These are phyloP conservation scores for Leucogyrophana mollusca DNA, from an alignment of 768 basidiomycete species.

Conservation along the genomic window DNA sequence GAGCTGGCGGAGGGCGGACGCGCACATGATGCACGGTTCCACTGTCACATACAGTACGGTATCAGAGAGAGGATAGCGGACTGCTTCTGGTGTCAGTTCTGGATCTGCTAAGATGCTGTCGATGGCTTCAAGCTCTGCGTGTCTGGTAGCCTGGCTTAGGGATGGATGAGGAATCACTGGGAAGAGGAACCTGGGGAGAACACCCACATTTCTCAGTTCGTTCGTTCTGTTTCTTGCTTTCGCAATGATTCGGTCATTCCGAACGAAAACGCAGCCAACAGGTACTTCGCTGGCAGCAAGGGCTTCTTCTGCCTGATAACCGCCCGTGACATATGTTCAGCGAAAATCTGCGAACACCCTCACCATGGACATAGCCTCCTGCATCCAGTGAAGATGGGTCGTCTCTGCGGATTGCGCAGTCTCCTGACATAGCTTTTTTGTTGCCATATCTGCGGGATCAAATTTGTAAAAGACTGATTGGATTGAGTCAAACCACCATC, in stretches of 20 bases:
- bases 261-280: conserved; percentile 94
- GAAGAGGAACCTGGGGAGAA: conserved; percentile 1
- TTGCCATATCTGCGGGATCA: too few relatives aligned
- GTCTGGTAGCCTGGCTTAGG: conserved; percentile 85
- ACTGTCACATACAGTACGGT: conserved; percentile 97
- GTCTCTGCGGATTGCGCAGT: conserved; percentile 19
- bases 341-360: conserved; percentile 13
- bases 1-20: conserved; percentile 89
- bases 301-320: conserved; percentile 79
- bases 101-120: conserved; percentile 75
- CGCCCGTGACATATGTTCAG: conserved; percentile 10
- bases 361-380: conserved; percentile 81
- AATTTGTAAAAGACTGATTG: too few relatives aligned
- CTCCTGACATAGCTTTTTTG: conserved; percentile 1
- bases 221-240: conserved; percentile 92
- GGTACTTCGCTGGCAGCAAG: conserved; percentile 86
- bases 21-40: conserved; percentile 99
- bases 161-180: background rate
- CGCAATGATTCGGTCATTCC: conserved; percentile 75
- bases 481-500: too few relatives aligned
- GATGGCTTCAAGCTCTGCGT: conserved; percentile 97
- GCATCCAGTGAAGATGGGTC: conserved; percentile 70
- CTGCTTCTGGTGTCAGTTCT: conserved; percentile 47
- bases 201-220: conserved; percentile 81
- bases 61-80: conserved; percentile 56